Evolutionary conservation across 306 rosid species (phyloP).

Genomic region (Vigna radiata): DNA sequence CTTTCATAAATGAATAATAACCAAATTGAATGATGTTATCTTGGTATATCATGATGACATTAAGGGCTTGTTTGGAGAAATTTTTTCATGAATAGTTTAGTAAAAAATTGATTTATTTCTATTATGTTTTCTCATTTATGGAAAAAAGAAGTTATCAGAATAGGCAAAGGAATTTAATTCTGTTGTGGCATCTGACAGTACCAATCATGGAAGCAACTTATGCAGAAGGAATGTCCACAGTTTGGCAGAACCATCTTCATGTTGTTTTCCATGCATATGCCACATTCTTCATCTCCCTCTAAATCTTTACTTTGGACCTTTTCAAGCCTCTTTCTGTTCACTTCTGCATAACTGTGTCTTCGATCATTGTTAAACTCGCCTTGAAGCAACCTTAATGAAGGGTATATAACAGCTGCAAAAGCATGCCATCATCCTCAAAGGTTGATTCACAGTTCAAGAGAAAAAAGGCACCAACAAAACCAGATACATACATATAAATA

Average conservation of each 20-base stretch:
- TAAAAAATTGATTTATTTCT: not conserved
- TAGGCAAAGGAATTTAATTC: not conserved
- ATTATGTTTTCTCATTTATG: not conserved
- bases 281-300: slow-evolving; percentile 74
- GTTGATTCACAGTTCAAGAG: slow-evolving; percentile 5
- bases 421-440: slow-evolving; percentile 21
- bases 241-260: slow-evolving; percentile 69
- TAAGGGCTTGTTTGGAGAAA: too few relatives aligned
- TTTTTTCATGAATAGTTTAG: too few relatives aligned
- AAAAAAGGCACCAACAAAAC: not conserved
- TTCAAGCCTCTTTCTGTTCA: slow-evolving; percentile 48
- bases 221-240: slow-evolving; percentile 84
- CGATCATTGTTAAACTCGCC: slow-evolving; percentile 50
- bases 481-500: not conserved
- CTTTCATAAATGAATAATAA: too few relatives aligned
- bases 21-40: too few relatives aligned
- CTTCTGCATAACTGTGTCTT: slow-evolving; percentile 43
- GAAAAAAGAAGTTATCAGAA: too few relatives aligned
- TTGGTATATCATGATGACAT: too few relatives aligned
- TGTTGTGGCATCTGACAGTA: slow-evolving; percentile 38
- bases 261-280: slow-evolving; percentile 78
- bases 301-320: slow-evolving; percentile 42
- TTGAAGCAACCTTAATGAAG: slow-evolving; percentile 73
- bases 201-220: slow-evolving; percentile 79
- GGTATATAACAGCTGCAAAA: slow-evolving; percentile 76